phyloP scores from a whole-genome alignment of 1,284 basidiomycete species.

The Cryptococcus sp. region DNA sequence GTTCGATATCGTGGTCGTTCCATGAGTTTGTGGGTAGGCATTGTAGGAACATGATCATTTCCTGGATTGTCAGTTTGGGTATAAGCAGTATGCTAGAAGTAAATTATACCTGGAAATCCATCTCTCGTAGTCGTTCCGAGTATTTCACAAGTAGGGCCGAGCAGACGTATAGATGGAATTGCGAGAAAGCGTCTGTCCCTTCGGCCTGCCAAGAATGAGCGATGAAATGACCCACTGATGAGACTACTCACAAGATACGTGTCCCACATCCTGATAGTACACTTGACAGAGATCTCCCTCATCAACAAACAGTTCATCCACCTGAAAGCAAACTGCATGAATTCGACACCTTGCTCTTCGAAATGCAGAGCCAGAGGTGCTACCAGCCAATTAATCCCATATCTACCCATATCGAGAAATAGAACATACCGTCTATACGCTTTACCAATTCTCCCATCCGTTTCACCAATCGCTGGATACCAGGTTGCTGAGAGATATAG shows the following conservation, averaged over 20 bases:
- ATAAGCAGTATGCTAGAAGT: not conserved
- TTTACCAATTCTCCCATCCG: constrained; percentile 88
- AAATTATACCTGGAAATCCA: constrained; percentile 85
- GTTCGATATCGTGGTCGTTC: constrained; percentile 92
- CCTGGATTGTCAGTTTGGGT: constrained; percentile 52
- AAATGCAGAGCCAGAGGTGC: constrained; percentile 78
- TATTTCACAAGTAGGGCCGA: constrained; percentile 89
- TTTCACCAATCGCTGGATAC: constrained; percentile 84
- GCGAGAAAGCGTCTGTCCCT: constrained; percentile 89
- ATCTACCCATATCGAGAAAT: not conserved
- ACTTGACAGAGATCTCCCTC: constrained; percentile 90
- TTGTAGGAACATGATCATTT: constrained; percentile 98
- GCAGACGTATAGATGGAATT: constrained; percentile 94
- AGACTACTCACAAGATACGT: constrained; percentile 79
- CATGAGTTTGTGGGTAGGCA: constrained; percentile 90
- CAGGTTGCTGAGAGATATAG: constrained; percentile 90
- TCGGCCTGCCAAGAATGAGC: constrained; percentile 61
- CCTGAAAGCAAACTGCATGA: constrained; percentile 96
- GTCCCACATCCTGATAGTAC: constrained; percentile 98
- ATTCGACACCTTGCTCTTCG: constrained; percentile 85
- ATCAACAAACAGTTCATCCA: constrained; percentile 99
- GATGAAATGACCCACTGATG: not conserved
- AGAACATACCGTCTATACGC: constrained; percentile 73
- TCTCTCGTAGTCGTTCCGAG: constrained; percentile 80
- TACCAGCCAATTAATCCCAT: constrained; percentile 34